These are phyloP conservation scores for Gossypium schwendimanii DNA, from an alignment of 441 rosid genomes.

Conservation along the genomic window DNA sequence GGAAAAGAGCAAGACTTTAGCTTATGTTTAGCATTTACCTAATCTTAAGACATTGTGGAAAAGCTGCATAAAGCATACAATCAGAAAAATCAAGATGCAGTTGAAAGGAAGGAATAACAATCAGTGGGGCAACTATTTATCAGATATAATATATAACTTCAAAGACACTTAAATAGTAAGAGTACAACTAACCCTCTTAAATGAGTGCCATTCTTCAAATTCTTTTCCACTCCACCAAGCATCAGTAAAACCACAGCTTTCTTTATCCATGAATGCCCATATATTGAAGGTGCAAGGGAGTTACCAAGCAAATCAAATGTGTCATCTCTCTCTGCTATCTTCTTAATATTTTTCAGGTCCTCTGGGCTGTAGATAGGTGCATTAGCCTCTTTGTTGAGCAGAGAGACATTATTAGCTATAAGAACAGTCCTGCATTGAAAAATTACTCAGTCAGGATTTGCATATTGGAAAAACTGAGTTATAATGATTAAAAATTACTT, in stretches of 20 bases:
- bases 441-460: conserved; percentile 16
- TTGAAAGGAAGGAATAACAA: not conserved
- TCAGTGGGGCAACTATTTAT: not conserved
- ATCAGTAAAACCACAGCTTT: conserved; percentile 85
- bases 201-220: conserved; percentile 89
- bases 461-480: conserved; percentile 8
- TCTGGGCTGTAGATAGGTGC: conserved; percentile 78
- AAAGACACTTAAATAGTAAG: not conserved
- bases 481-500: conserved; percentile 1
- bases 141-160: not conserved
- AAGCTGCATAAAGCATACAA: not conserved
- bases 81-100: not conserved
- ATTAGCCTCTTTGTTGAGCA: conserved; percentile 93
- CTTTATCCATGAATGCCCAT: conserved; percentile 95
- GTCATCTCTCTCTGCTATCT: conserved; percentile 83
- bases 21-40: not conserved
- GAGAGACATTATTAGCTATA: conserved; percentile 74
- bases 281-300: conserved; percentile 93
- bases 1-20: conserved; percentile 11
- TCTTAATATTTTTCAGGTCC: conserved; percentile 74
- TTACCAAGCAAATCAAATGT: conserved; percentile 78
- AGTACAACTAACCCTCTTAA: conserved; percentile 74
- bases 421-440: conserved; percentile 70
- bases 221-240: conserved; percentile 96
- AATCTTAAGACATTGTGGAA: not conserved